These are phyloP conservation scores for Cucurbita moschata DNA, from an alignment of 306 rosid genomes.

Conservation along the genomic window DNA sequence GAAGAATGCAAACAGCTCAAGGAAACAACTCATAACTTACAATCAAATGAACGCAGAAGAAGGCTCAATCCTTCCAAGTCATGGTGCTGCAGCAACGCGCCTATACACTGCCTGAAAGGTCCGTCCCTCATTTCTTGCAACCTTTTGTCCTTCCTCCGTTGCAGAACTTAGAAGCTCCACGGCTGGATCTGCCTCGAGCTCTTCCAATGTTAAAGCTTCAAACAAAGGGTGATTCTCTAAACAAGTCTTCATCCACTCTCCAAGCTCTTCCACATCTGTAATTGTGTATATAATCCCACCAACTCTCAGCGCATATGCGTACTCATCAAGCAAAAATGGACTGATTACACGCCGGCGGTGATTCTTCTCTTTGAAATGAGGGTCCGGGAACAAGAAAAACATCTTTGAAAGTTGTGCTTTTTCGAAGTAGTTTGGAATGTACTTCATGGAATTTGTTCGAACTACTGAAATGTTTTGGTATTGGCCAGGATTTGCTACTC, in stretches of 20 bases:
- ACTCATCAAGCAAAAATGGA: conserved; percentile 75
- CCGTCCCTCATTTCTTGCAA: conserved; percentile 84
- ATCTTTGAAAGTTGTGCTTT: conserved; percentile 77
- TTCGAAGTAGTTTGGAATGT: conserved; percentile 82
- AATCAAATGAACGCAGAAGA: background rate
- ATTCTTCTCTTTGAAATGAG: conserved; percentile 98
- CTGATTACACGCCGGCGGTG: conserved; percentile 90
- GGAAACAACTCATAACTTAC: background rate
- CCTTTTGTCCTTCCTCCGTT: conserved; percentile 98
- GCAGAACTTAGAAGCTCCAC: conserved; percentile 58
- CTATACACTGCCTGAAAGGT: conserved; percentile 67
- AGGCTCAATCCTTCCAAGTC: conserved; percentile 2
- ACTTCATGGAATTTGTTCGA: conserved; percentile 92
- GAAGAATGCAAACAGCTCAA: background rate
- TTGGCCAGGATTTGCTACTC: conserved; percentile 57
- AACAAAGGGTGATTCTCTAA: conserved; percentile 80
- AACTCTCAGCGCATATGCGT: conserved; percentile 56
- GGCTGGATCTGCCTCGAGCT: conserved; percentile 75
- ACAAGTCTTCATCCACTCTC: conserved; percentile 88
- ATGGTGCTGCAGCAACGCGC: conserved; percentile 38
- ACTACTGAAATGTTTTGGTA: conserved; percentile 81
- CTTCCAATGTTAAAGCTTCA: conserved; percentile 51
- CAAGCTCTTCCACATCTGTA: conserved; percentile 92
- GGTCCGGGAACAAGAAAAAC: conserved; percentile 96
- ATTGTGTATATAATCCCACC: conserved; percentile 88